Base-by-base conservation (phyloP, 2,329 filamentous ascomycete species). In the Cercospora sojina region DNA sequence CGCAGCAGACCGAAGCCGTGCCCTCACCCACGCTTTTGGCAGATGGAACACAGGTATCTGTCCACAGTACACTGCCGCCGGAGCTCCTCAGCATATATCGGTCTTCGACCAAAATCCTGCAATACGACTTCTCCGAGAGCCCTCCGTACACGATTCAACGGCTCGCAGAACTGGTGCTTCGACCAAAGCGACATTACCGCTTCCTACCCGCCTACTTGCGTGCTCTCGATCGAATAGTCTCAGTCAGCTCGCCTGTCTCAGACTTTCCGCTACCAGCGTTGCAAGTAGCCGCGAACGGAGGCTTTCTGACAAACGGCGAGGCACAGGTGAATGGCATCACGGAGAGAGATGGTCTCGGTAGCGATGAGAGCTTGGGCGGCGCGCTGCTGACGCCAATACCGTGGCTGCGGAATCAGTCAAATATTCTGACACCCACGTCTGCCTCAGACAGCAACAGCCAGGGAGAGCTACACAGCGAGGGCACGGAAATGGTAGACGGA, bases 141-240 rank as follows among this genome's bases (percentile, higher is more conserved):
- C 94, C 95, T 1, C 95, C 95, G 0, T 92, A 98, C 77, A 98
- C 95, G 3, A 86, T 97, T 68, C 95, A 99, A 80, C 90, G 95
- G 43, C 86, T 99, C 23, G 88, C 93, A 23, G 95, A 99, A 82
- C 88, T 98, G 31, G 83, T 97, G 4, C 83, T 96, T 38, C 80
- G 84, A 27, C 95, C 95, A 1, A 89, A 83, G 67, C 84, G 85
- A 64, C 91, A 97, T 79, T 97, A 98, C 81, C 88, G 86, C 68
- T 90, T 88, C 62, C 85, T 98, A 2, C 88, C 91, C 0, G 86
- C 93, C 10, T 99, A 95, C 77, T 87, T 99, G 10, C 91, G 95
- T 73, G 95, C 95, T 2, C 86, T 98, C 58, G 92, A 98, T 77
- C 90, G 95, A 64, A 90, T 97, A 23, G 88, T 97, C 25, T 92